Percentiles rank a stretch among this genome's conserved stretches.
phyloP scores from a whole-genome alignment of 192 early-diverging fungal species.

The Rhizophagus prolifer region DNA sequence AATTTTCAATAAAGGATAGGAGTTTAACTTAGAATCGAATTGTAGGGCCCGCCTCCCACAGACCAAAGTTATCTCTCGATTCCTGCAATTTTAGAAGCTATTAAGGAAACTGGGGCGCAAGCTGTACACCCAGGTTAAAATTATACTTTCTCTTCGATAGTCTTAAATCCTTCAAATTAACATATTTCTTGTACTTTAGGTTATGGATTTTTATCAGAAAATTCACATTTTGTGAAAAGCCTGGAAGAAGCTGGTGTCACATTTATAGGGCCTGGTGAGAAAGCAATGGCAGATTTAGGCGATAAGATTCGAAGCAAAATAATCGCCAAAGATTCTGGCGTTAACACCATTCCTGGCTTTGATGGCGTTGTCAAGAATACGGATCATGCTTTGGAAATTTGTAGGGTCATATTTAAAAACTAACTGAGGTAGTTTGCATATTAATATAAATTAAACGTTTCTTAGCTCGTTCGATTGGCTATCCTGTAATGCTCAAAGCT shows the following conservation, averaged over 20 bases:
- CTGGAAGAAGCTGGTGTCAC: constrained; percentile 70
- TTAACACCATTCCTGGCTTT: constrained; percentile 84
- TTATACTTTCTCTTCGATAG: constrained; percentile 6
- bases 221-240: constrained; percentile 74
- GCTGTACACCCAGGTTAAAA: constrained; percentile 83
- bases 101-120: constrained; percentile 74
- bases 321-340: constrained; percentile 69
- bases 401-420: constrained; percentile 28
- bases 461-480: constrained; percentile 63
- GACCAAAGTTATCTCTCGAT: constrained; percentile 82
- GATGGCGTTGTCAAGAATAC: constrained; percentile 75
- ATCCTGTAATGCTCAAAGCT: constrained; percentile 85
- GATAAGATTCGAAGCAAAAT: constrained; percentile 82
- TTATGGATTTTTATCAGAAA: constrained; percentile 96
- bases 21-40: not conserved
- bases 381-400: constrained; percentile 74
- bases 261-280: constrained; percentile 70
- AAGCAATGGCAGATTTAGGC: constrained; percentile 75
- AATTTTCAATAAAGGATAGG: too few relatives aligned
- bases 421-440: not conserved
- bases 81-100: constrained; percentile 73
- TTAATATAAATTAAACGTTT: not conserved
- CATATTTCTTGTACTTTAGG: constrained; percentile 30
- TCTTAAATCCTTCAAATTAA: constrained; percentile 22
- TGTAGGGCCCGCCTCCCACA: constrained; percentile 72